Conservation (phyloP, 768 basidiomycete genomes). For the Leccinum boreale region DNA sequence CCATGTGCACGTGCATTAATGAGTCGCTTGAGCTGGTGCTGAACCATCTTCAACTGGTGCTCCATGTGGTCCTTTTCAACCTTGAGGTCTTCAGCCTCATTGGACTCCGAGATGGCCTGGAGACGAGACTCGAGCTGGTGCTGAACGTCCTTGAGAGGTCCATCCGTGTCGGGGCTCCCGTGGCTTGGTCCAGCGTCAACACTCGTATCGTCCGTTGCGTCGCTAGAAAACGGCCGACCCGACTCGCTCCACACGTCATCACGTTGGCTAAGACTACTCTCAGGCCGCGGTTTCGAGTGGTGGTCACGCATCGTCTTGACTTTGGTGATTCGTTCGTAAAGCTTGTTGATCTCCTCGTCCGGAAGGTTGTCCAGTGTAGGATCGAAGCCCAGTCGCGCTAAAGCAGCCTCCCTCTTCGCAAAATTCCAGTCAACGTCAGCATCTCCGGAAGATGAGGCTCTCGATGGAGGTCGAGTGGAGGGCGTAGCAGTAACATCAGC, state of each 20-base stretch:
- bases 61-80: conserved; percentile 94
- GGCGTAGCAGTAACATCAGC: conserved; percentile 39
- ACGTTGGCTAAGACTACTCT: conserved; percentile 82
- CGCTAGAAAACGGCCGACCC: conserved; percentile 75
- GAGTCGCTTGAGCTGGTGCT: conserved; percentile 77
- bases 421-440: conserved; percentile 95
- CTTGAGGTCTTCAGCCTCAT: conserved; percentile 81
- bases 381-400: conserved; percentile 81
- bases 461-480: conserved; percentile 74
- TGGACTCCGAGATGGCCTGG: conserved; percentile 59
- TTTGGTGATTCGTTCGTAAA: conserved; percentile 92
- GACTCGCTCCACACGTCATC: conserved; percentile 90
- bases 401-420: conserved; percentile 90
- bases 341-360: conserved; percentile 90
- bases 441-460: conserved; percentile 61
- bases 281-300: conserved; percentile 76
- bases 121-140: conserved; percentile 70
- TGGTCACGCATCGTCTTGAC: conserved; percentile 86
- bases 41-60: conserved; percentile 77
- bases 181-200: conserved; percentile 61
- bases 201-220: conserved; percentile 87
- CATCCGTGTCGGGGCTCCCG: conserved; percentile 64
- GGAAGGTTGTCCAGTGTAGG: conserved; percentile 89
- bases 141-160: conserved; percentile 66
- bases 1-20: conserved; percentile 74